Conservation (phyloP, 345 rosid genomes). For the Angophora floribunda region DNA sequence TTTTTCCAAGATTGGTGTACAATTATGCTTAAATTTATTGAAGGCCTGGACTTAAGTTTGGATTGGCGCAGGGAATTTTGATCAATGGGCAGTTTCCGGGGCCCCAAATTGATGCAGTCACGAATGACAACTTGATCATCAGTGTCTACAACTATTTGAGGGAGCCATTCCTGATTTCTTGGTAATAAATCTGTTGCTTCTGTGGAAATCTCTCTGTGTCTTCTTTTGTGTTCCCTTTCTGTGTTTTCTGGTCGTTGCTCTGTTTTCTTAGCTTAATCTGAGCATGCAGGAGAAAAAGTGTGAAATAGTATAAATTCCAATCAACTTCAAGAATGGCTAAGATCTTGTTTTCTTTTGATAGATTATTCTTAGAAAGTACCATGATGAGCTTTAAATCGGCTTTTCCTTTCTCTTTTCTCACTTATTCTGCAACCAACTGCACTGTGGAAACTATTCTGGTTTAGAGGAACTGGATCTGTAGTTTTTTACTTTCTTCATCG, state of each 20-base stretch:
- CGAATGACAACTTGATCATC: constrained; percentile 55
- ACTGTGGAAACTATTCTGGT: background rate
- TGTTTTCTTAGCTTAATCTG: background rate
- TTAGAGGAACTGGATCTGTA: background rate
- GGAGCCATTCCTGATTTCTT: constrained; percentile 61
- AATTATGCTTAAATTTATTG: background rate
- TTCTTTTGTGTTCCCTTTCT: background rate
- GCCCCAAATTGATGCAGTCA: constrained; percentile 58
- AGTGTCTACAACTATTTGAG: constrained; percentile 55
- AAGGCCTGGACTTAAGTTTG: background rate
- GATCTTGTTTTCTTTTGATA: background rate
- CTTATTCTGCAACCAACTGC: background rate
- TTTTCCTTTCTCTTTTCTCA: background rate
- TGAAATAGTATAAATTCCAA: background rate
- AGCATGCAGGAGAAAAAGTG: background rate
- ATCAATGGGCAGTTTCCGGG: constrained; percentile 78
- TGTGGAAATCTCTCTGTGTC: background rate
- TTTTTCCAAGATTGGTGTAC: background rate
- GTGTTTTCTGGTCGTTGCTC: background rate
- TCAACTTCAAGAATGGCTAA: background rate
- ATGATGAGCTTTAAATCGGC: background rate
- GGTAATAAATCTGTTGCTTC: constrained; percentile 15
- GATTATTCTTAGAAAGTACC: background rate
- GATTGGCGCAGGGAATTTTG: constrained; percentile 56
- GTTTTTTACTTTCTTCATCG: background rate